Conservation (phyloP, 306 rosid genomes). For the Cucumis melo region DNA sequence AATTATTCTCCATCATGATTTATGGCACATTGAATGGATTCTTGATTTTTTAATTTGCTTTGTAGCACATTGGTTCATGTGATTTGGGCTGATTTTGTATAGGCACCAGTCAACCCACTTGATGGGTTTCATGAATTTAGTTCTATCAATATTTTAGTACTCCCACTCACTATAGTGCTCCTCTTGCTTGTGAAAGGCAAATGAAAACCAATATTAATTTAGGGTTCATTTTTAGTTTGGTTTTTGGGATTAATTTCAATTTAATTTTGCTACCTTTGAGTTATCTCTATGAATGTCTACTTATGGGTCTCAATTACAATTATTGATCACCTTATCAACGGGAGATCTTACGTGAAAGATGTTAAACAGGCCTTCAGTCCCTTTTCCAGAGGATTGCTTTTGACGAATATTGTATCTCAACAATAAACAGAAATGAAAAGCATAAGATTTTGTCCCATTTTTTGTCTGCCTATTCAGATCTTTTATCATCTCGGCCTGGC, state of each 20-base stretch:
- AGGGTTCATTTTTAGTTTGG: background rate
- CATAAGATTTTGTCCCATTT: background rate
- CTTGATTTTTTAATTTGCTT: background rate
- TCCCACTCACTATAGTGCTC: too few relatives aligned
- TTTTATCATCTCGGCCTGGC: constrained; percentile 79
- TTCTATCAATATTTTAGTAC: too few relatives aligned
- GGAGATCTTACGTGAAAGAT: background rate
- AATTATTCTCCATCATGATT: background rate
- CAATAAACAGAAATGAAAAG: background rate
- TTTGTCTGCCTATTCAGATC: constrained; percentile 34
- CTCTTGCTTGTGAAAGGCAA: too few relatives aligned
- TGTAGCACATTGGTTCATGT: background rate
- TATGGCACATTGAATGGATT: background rate
- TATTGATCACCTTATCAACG: background rate
- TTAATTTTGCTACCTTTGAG: background rate
- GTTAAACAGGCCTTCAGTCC: background rate
- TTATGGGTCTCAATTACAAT: background rate
- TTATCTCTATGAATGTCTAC: background rate
- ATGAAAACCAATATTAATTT: too few relatives aligned
- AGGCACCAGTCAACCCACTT: too few relatives aligned
- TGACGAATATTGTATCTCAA: background rate
- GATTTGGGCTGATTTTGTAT: background rate
- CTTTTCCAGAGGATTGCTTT: background rate
- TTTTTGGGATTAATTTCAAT: background rate
- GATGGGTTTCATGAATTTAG: too few relatives aligned